Conservation (phyloP, 129 eudicot genomes). For the Tagetes patula region DNA sequence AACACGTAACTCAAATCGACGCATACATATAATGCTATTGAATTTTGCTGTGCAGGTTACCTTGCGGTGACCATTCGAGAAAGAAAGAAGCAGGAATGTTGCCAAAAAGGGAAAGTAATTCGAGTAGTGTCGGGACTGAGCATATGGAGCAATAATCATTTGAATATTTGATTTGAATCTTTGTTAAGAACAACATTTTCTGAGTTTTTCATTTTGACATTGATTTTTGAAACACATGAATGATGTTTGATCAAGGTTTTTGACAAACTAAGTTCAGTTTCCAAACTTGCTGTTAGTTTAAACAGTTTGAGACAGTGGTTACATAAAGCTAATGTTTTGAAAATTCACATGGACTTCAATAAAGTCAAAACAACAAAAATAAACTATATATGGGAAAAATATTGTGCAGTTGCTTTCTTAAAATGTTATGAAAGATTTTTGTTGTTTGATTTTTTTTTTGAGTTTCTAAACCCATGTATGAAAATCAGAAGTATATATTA, state of each 20-base stretch:
- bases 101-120: constrained; percentile 30
- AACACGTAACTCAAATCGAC: not conserved
- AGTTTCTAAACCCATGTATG: too few relatives aligned
- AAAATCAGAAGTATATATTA: too few relatives aligned
- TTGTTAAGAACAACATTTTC: constrained; percentile 11
- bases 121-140: constrained; percentile 17
- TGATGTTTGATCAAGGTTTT: constrained; percentile 4
- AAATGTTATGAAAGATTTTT: too few relatives aligned
- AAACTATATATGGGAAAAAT: not conserved
- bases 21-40: not conserved
- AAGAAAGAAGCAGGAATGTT: constrained; percentile 9
- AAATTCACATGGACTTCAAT: not conserved
- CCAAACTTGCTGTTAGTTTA: not conserved
- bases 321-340: not conserved
- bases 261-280: not conserved
- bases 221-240: constrained; percentile 1
- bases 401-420: not conserved
- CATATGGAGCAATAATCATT: constrained; percentile 26
- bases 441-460: too few relatives aligned
- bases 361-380: not conserved
- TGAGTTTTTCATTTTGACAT: not conserved
- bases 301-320: not conserved
- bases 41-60: constrained; percentile 25
- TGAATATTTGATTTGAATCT: constrained; percentile 22
- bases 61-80: constrained; percentile 26